Percentiles rank a stretch among this genome's conserved stretches.
phyloP scores from a whole-genome alignment of 495 filamentous ascomycete species.

The Usnea hakonensis region DNA sequence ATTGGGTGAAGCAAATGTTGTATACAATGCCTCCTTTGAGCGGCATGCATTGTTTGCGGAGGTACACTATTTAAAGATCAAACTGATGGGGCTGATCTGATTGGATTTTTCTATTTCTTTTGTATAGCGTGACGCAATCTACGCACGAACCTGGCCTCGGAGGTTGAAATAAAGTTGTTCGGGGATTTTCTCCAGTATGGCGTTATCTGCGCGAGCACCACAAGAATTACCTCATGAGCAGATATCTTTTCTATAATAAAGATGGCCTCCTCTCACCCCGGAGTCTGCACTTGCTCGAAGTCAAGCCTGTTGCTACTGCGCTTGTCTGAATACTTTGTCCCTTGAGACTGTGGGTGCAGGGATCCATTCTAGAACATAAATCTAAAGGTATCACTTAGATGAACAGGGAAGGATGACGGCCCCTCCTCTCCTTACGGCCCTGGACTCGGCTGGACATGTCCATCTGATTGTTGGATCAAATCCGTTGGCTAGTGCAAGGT shows the following conservation, averaged over 20 bases:
- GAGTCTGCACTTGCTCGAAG: neutral
- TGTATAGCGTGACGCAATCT: slow-evolving; percentile 2
- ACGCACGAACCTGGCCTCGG: neutral
- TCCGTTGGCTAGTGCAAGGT: slow-evolving; percentile 76
- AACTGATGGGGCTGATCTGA: neutral
- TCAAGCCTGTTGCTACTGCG: neutral
- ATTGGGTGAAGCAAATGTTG: too few relatives aligned
- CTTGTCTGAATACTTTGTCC: slow-evolving; percentile 1
- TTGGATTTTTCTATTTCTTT: neutral
- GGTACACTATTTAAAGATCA: too few relatives aligned
- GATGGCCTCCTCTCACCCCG: neutral
- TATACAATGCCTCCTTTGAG: too few relatives aligned
- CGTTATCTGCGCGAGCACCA: slow-evolving; percentile 11
- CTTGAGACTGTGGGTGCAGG: neutral
- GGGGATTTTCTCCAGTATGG: slow-evolving; percentile 19
- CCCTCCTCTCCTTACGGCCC: slow-evolving; percentile 62
- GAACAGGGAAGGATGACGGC: slow-evolving; percentile 12
- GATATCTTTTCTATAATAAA: neutral
- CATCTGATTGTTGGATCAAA: slow-evolving; percentile 84
- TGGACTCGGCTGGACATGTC: slow-evolving; percentile 65
- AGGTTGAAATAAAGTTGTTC: neutral
- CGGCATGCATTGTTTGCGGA: too few relatives aligned
- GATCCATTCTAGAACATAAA: slow-evolving; percentile 4
- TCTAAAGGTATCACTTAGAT: neutral
- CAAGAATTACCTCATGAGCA: neutral